Evolutionary conservation across 352 stramenopile genomes (phyloP).

Genomic region (Globisporangium megalacanthum): DNA sequence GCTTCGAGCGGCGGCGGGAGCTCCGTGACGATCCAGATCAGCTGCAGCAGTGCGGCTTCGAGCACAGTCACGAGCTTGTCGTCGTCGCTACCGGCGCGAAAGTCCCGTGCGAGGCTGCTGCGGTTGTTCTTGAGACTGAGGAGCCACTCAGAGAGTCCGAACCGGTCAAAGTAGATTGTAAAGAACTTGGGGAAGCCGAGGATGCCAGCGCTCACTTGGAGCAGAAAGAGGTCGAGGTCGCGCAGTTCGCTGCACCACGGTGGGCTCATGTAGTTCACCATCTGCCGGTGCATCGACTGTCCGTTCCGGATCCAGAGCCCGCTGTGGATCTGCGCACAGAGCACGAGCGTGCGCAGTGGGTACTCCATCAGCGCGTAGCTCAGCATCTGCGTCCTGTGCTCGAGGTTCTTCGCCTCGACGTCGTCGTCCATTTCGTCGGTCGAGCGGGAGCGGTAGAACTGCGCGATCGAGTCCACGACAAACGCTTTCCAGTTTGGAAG

Average conservation of each 20-base stretch:
- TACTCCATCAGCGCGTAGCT: conserved; percentile 76
- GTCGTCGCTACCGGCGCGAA: conserved; percentile 20
- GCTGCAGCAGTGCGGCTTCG: conserved; percentile 71
- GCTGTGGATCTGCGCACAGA: conserved; percentile 72
- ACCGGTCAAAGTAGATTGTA: conserved; percentile 77
- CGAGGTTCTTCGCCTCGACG: conserved; percentile 9
- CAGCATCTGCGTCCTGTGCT: conserved; percentile 51
- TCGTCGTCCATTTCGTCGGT: conserved; percentile 22
- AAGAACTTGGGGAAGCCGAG: conserved; percentile 69
- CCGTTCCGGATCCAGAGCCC: conserved; percentile 84
- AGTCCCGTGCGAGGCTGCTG: conserved; percentile 42
- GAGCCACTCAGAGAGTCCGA: conserved; percentile 72
- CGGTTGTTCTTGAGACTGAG: conserved; percentile 49
- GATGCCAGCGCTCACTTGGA: conserved; percentile 57
- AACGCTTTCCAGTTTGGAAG: conserved; percentile 45
- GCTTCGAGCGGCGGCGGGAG: conserved; percentile 56
- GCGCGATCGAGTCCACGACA: conserved; percentile 42
- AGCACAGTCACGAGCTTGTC: conserved; percentile 66
- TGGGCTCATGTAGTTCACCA: conserved; percentile 74
- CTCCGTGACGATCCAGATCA: conserved; percentile 87
- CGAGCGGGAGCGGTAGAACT: conserved; percentile 8
- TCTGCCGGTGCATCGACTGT: conserved; percentile 76
- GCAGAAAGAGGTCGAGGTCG: conserved; percentile 69
- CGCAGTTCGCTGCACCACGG: conserved; percentile 65
- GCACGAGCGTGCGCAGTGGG: conserved; percentile 64